A percentile compares a stretch with the other conserved stretches of the same genome.
phyloP scores from a whole-genome alignment of 805 yeast genomes.

The Vanderwaltozyma yarrowii region DNA sequence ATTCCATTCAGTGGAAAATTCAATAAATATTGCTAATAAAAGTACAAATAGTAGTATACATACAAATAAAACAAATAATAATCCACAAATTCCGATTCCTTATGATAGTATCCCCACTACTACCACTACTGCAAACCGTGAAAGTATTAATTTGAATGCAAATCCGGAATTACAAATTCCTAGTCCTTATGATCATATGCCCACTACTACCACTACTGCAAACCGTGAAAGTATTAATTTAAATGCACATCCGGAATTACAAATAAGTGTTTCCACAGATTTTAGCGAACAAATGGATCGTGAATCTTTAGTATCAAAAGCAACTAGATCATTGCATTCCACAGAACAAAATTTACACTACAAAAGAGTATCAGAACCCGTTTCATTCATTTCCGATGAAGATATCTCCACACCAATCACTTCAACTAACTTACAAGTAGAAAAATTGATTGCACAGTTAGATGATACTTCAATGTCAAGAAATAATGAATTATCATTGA shows the following conservation, averaged over 20 bases:
- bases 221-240: slow-evolving; percentile 13
- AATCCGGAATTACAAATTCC: too few species aligned
- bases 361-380: background rate
- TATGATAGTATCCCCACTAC: too few species aligned
- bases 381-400: background rate
- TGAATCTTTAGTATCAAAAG: background rate
- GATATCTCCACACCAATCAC: background rate
- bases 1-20: background rate
- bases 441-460: slow-evolving; percentile 23
- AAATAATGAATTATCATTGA: slow-evolving; percentile 4
- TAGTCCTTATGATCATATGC: too few species aligned
- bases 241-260: slow-evolving; percentile 12
- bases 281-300: background rate
- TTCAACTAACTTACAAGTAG: slow-evolving; percentile 19
- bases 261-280: slow-evolving; percentile 3
- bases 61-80: too few species aligned
- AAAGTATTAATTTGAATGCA: slow-evolving; percentile 1
- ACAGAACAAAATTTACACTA: background rate
- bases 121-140: background rate
- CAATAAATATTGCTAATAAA: background rate
- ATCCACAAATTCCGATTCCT: background rate
- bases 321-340: background rate
- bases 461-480: slow-evolving; percentile 21
- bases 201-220: too few species aligned
- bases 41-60: too few species aligned